Percentiles rank a stretch among this genome's conserved stretches.
Conservation (phyloP, 352 stramenopile genomes). For the Pythium phragmiticola region DNA sequence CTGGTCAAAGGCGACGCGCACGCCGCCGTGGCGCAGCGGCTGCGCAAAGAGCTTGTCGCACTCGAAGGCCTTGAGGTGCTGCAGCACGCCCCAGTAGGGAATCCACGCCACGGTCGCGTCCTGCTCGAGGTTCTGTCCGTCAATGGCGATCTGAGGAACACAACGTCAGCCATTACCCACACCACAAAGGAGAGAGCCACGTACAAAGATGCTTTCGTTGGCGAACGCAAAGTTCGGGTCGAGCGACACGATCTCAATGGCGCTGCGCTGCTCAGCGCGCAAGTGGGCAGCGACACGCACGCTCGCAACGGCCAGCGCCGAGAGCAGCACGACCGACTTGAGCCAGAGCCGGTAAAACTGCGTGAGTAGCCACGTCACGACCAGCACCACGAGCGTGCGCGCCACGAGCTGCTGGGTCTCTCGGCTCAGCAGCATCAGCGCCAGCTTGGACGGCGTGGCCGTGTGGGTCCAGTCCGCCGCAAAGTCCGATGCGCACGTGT, state of each 20-base stretch:
- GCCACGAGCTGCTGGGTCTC: constrained; percentile 11
- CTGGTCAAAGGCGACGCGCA: constrained; percentile 63
- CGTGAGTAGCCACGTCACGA: constrained; percentile 27
- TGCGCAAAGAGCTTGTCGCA: constrained; percentile 55
- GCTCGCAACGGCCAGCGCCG: constrained; percentile 25
- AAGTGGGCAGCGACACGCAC: constrained; percentile 42
- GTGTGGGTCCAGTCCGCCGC: constrained; percentile 13
- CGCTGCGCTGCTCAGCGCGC: constrained; percentile 45
- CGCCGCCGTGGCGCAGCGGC: constrained; percentile 63
- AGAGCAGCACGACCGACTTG: constrained; percentile 56
- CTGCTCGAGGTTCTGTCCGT: constrained; percentile 79
- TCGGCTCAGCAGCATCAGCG: constrained; percentile 4
- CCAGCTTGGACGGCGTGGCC: not conserved
- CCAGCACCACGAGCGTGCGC: constrained; percentile 8
- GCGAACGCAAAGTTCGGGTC: constrained; percentile 77
- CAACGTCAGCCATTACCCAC: not conserved
- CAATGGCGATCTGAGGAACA: constrained; percentile 58
- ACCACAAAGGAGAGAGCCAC: constrained; percentile 7
- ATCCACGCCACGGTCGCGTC: constrained; percentile 65
- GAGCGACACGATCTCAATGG: constrained; percentile 65
- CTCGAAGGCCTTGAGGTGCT: constrained; percentile 41
- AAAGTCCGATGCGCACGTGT: constrained; percentile 15
- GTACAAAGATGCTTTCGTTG: constrained; percentile 83
- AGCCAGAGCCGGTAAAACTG: constrained; percentile 62
- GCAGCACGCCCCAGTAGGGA: constrained; percentile 66